A percentile compares a stretch with the other conserved stretches of the same genome.
Conservation (phyloP, 2,329 filamentous ascomycete genomes). For the Colletotrichum chlorophyti region DNA sequence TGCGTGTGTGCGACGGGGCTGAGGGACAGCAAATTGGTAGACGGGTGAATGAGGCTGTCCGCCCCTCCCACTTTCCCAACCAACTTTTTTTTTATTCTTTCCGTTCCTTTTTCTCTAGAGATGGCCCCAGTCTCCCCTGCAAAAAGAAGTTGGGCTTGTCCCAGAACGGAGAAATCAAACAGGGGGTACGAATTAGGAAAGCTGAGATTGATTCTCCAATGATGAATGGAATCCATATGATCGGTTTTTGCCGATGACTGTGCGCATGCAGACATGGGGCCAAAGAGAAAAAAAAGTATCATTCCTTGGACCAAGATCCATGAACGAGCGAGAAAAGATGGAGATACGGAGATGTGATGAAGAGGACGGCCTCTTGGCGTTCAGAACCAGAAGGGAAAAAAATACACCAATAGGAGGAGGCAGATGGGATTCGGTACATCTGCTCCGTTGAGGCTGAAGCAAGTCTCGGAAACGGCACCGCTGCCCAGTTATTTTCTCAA, state of each 20-base stretch:
- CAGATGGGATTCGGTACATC: background rate
- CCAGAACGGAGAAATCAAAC: background rate
- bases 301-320: background rate
- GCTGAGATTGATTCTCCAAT: background rate
- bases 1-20: too few relatives aligned
- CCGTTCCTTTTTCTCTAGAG: too few relatives aligned
- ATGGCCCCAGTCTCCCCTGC: background rate
- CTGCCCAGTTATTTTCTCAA: background rate
- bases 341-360: background rate
- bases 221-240: conserved; percentile 8
- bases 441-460: too few relatives aligned
- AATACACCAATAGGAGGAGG: background rate
- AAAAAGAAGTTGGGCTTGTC: background rate
- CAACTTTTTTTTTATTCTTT: background rate
- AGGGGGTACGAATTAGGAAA: background rate
- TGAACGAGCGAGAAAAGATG: background rate
- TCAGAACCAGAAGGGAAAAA: background rate
- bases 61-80: too few relatives aligned
- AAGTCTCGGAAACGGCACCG: too few relatives aligned
- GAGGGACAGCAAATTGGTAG: too few relatives aligned
- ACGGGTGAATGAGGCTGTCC: conserved; percentile 1
- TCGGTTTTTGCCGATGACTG: conserved; percentile 20
- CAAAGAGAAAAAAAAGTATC: background rate
- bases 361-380: background rate
- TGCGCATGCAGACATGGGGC: too few relatives aligned